These are phyloP conservation scores for Microsporum audouinii DNA, from an alignment of 2,329 filamentous ascomycete genomes.

Conservation along the genomic window DNA sequence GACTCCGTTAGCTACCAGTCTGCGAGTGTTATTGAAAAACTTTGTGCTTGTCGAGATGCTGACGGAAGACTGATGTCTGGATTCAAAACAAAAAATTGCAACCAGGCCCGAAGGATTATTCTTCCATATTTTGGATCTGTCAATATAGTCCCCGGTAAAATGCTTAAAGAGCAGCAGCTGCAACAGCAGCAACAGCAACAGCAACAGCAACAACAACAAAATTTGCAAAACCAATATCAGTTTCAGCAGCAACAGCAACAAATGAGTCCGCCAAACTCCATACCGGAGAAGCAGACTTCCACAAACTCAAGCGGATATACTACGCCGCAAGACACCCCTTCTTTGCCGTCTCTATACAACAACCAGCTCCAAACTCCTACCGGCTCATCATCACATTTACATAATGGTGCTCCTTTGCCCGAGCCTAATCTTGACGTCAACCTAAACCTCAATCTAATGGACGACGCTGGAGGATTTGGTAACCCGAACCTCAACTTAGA, in stretches of 20 bases:
- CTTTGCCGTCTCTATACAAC: background rate
- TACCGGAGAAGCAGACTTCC: background rate
- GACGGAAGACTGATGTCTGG: background rate
- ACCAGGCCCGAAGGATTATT: slow-evolving; percentile 23
- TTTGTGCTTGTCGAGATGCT: slow-evolving; percentile 21
- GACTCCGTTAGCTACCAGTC: slow-evolving; percentile 37
- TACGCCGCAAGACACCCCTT: background rate
- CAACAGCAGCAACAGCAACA: background rate
- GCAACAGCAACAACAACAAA: background rate
- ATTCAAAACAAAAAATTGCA: slow-evolving; percentile 1
- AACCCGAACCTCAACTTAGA: slow-evolving; percentile 22
- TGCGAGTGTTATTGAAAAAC: slow-evolving; percentile 30
- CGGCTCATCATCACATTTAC: background rate
- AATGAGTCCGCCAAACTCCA: background rate
- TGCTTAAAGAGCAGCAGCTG: slow-evolving; percentile 15
- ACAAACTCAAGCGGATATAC: background rate
- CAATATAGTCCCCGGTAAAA: slow-evolving; percentile 26
- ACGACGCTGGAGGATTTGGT: slow-evolving; percentile 15
- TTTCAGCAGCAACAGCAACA: background rate
- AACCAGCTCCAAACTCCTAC: background rate
- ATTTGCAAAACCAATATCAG: background rate
- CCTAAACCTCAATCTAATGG: slow-evolving; percentile 2
- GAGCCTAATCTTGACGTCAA: slow-evolving; percentile 1
- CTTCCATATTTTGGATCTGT: slow-evolving; percentile 40
- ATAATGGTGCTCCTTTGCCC: background rate